Base-by-base conservation (phyloP, 139 green algal genomes). In the Tetradesmus lagerheimii region DNA sequence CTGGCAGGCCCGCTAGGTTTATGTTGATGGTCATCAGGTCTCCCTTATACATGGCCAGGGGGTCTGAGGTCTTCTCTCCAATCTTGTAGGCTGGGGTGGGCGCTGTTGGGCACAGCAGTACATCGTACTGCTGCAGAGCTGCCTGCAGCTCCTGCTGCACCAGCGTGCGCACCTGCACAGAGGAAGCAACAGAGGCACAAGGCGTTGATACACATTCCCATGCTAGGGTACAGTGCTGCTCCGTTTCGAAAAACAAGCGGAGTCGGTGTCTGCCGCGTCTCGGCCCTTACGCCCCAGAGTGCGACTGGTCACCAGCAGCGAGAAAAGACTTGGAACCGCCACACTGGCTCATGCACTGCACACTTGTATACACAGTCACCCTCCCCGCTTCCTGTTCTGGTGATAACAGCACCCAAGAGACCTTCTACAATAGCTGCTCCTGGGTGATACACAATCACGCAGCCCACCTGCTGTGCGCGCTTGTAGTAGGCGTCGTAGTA, bases 401-500 rank as follows among this genome's bases (percentile, higher is more conserved):
- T n/a, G n/a, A n/a, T n/a, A n/a, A n/a, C n/a, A n/a, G n/a, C n/a
- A n/a, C n/a, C n/a, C n/a, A n/a, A n/a, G n/a, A n/a, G n/a, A n/a
- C n/a, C n/a, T n/a, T n/a, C n/a, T n/a, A n/a, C 57, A 71, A n/a
- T 23, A 31, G 57, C 57, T 71, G 57, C 20, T 20, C 47, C 47
- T 23, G 2, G 47, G 5, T 18, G 47, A 11, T 1, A 20, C n/a
- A n/a, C 20, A n/a, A 71, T 2, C 57, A 71, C 57, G 8, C 23
- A 16, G 18, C 75, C 31, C 81, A 95, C 94, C 94, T 99, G 96
- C 92, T 99, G 98, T 0, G 98, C 98, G 0, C 95, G 93, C 92
- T 98, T 98, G 94, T 99, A 99, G 93, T 97, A 99, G 1, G 98
- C 98, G 90, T 99, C 98, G 80, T 98, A 98, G 91, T 99, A 99